Conservation (phyloP, 2,329 filamentous ascomycete genomes). For the Aspergillus melleus region DNA sequence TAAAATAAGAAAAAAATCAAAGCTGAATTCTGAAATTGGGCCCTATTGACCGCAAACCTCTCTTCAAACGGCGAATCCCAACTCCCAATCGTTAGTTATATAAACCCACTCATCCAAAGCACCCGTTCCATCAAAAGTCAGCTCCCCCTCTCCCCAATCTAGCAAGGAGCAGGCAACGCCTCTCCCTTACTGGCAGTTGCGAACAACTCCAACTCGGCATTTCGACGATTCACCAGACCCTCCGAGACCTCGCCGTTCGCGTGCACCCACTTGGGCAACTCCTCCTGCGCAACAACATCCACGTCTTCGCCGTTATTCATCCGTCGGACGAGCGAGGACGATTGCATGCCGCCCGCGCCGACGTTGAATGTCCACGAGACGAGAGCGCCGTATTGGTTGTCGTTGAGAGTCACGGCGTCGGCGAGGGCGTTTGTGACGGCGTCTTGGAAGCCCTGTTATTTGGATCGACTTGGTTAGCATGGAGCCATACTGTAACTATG, state of each 20-base stretch:
- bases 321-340: conserved; percentile 44
- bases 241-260: conserved; percentile 41
- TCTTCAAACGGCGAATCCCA: too few species aligned
- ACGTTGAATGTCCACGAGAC: conserved; percentile 56
- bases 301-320: conserved; percentile 48
- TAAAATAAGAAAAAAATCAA: not conserved
- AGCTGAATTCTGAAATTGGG: too few species aligned
- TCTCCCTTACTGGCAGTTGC: conserved; percentile 14
- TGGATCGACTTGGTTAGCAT: conserved; percentile 17
- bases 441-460: conserved; percentile 36
- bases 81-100: too few species aligned
- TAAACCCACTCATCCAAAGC: not conserved
- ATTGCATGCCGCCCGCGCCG: conserved; percentile 45
- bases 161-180: conserved; percentile 12
- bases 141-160: not conserved
- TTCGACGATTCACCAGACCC: conserved; percentile 45
- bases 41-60: too few species aligned
- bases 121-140: not conserved
- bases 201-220: conserved; percentile 48
- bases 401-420: conserved; percentile 43
- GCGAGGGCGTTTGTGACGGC: conserved; percentile 42
- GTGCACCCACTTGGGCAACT: conserved; percentile 53
- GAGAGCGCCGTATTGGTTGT: conserved; percentile 55
- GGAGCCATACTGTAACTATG: not conserved
- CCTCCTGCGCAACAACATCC: conserved; percentile 44